phyloP scores from a whole-genome alignment of 495 filamentous ascomycete genomes.

The Chaetomidium leptoderma region DNA sequence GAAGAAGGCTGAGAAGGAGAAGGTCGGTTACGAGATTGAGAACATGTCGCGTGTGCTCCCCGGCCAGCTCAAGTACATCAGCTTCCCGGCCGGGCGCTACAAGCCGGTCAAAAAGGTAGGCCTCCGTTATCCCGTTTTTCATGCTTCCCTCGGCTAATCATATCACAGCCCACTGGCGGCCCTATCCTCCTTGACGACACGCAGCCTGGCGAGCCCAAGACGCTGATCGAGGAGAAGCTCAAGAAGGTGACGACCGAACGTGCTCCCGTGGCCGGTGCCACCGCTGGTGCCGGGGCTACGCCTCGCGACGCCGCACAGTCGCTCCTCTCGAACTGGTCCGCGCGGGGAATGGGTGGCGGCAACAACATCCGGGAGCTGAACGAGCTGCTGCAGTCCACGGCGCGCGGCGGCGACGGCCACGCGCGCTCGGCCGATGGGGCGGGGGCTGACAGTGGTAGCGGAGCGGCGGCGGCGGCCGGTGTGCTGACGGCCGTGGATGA shows the following conservation, averaged over 20 bases:
- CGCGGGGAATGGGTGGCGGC: neutral
- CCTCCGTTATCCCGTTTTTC: conserved; percentile 20
- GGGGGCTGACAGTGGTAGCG: conserved; percentile 33
- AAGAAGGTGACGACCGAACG: conserved; percentile 70
- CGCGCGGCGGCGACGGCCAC: conserved; percentile 18
- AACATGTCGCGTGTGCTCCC: conserved; percentile 97
- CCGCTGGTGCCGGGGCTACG: conserved; percentile 20
- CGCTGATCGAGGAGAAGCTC: conserved; percentile 78
- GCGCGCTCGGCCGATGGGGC: conserved; percentile 3
- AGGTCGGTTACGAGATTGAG: conserved; percentile 89
- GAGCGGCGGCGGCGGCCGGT: conserved; percentile 71
- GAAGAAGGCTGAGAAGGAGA: conserved; percentile 93
- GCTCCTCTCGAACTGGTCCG: conserved; percentile 16
- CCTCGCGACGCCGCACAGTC: conserved; percentile 18
- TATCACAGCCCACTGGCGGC: conserved; percentile 77
- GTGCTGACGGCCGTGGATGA: conserved; percentile 81
- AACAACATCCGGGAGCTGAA: conserved; percentile 31
- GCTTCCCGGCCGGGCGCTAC: conserved; percentile 80
- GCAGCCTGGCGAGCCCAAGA: conserved; percentile 69
- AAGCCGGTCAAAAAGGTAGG: conserved; percentile 92
- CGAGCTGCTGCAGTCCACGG: conserved; percentile 32
- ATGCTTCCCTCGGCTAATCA: conserved; percentile 38
- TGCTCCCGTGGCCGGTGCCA: conserved; percentile 45
- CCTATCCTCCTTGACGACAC: conserved; percentile 88
- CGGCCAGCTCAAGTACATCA: conserved; percentile 90